phyloP scores from a whole-genome alignment of 139 green algal species.

The Chlorella sp. region DNA sequence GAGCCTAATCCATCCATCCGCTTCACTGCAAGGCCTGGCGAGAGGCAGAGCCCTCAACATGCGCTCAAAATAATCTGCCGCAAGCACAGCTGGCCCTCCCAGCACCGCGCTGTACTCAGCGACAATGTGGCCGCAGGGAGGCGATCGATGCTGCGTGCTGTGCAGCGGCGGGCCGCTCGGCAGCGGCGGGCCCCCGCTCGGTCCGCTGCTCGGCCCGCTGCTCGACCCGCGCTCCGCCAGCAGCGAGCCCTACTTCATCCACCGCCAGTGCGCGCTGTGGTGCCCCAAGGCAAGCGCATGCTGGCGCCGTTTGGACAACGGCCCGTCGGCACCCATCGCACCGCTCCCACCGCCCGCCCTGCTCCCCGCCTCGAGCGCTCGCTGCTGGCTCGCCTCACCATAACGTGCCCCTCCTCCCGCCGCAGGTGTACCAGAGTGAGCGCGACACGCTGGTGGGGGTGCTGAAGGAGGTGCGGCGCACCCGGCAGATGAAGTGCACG shows the following conservation, averaged over 20 bases:
- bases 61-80: too few species aligned
- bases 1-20: too few species aligned
- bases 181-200: slow-evolving; percentile 25
- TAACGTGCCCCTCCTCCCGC: background rate
- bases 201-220: slow-evolving; percentile 53
- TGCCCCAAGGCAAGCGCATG: slow-evolving; percentile 65
- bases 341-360: too few species aligned
- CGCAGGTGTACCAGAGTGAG: slow-evolving; percentile 59
- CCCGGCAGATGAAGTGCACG: slow-evolving; percentile 41
- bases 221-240: slow-evolving; percentile 19
- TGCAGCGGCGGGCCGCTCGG: slow-evolving; percentile 1
- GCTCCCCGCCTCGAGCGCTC: background rate
- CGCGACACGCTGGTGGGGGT: slow-evolving; percentile 47
- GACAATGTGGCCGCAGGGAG: too few species aligned
- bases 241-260: slow-evolving; percentile 49
- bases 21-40: too few species aligned
- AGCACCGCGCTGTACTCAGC: too few species aligned
- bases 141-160: slow-evolving; percentile 19
- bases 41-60: too few species aligned
- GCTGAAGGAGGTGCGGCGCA: slow-evolving; percentile 44
- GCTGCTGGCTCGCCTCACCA: background rate
- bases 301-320: too few species aligned
- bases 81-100: too few species aligned
- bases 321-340: too few species aligned
- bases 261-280: slow-evolving; percentile 74